Evolutionary conservation across 192 early-diverging fungal genomes (phyloP).

Genomic region (Coemansia sp.): DNA sequence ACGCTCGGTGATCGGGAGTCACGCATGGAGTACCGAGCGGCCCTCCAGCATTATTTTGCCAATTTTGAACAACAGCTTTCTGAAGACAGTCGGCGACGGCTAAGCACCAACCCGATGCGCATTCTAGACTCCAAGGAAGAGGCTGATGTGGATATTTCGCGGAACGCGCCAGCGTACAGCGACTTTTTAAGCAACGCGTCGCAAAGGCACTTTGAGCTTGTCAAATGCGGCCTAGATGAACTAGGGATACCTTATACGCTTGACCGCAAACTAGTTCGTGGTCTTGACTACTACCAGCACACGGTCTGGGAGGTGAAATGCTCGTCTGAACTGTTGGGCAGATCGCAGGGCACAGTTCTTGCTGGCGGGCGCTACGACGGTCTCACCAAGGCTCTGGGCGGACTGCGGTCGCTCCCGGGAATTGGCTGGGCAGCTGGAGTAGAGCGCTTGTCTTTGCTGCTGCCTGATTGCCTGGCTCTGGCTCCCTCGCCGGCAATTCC

Average conservation of each 20-base stretch:
- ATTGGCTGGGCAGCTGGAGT: slow-evolving; percentile 65
- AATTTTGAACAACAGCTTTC: slow-evolving; percentile 38
- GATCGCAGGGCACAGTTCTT: slow-evolving; percentile 60
- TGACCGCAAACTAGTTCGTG: slow-evolving; percentile 56
- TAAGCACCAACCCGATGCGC: slow-evolving; percentile 58
- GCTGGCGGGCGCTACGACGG: slow-evolving; percentile 67
- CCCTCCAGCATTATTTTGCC: slow-evolving; percentile 50
- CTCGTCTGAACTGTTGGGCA: slow-evolving; percentile 37
- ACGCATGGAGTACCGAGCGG: slow-evolving; percentile 33
- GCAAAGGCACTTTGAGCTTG: slow-evolving; percentile 44
- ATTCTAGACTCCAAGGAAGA: slow-evolving; percentile 62
- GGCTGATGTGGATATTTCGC: slow-evolving; percentile 42
- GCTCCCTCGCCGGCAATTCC: slow-evolving; percentile 9
- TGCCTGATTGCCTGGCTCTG: slow-evolving; percentile 8
- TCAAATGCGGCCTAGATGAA: slow-evolving; percentile 37
- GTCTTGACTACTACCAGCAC: slow-evolving; percentile 68
- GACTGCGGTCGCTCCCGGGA: slow-evolving; percentile 48
- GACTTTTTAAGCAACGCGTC: slow-evolving; percentile 46
- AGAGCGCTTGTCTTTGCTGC: slow-evolving; percentile 54
- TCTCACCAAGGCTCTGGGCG: slow-evolving; percentile 55
- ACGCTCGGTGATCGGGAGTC: slow-evolving; percentile 35
- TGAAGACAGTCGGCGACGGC: slow-evolving; percentile 48
- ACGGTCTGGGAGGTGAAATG: slow-evolving; percentile 63
- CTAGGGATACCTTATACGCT: slow-evolving; percentile 53
- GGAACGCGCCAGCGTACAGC: slow-evolving; percentile 36